A percentile compares a stretch with the other conserved stretches of the same genome.
Evolutionary conservation across 768 basidiomycete species (phyloP).

Genomic region (Suillus brevipes): DNA sequence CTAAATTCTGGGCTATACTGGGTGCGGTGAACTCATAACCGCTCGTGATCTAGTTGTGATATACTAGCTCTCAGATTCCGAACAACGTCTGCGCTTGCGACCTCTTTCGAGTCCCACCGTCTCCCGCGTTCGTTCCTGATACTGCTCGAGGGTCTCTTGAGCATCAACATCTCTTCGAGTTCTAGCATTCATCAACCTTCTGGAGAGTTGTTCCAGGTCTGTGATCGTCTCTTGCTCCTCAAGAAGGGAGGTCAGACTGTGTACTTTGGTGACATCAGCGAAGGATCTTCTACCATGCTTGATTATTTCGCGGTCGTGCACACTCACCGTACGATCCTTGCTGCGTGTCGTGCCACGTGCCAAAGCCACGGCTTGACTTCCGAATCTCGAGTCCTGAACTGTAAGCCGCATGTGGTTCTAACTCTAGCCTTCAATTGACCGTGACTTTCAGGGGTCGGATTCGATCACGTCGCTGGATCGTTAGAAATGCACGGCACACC

Average conservation of each 20-base stretch:
- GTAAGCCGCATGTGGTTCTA: constrained; percentile 19
- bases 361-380: constrained; percentile 35
- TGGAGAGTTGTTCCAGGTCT: too few relatives aligned
- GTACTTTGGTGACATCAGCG: too few relatives aligned
- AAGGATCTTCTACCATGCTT: too few relatives aligned
- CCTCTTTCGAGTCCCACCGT: constrained; percentile 67
- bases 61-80: constrained; percentile 43
- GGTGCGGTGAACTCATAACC: constrained; percentile 43
- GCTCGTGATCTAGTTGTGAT: not conserved
- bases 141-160: constrained; percentile 70
- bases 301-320: too few relatives aligned
- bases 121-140: constrained; percentile 71
- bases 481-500: constrained; percentile 44
- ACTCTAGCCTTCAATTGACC: not conserved
- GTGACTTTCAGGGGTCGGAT: constrained; percentile 37
- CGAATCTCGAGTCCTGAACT: constrained; percentile 40
- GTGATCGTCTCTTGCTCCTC: too few relatives aligned
- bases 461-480: constrained; percentile 47
- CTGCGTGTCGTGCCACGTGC: constrained; percentile 35
- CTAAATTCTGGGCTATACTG: constrained; percentile 71
- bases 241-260: too few relatives aligned
- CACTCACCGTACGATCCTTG: constrained; percentile 39
- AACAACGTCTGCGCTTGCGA: constrained; percentile 48
- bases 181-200: too few relatives aligned
- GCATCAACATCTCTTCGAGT: constrained; percentile 58